Percentiles rank a stretch among this genome's conserved stretches.
phyloP scores from a whole-genome alignment of 768 basidiomycete genomes.

The Asterophora parasitica region DNA sequence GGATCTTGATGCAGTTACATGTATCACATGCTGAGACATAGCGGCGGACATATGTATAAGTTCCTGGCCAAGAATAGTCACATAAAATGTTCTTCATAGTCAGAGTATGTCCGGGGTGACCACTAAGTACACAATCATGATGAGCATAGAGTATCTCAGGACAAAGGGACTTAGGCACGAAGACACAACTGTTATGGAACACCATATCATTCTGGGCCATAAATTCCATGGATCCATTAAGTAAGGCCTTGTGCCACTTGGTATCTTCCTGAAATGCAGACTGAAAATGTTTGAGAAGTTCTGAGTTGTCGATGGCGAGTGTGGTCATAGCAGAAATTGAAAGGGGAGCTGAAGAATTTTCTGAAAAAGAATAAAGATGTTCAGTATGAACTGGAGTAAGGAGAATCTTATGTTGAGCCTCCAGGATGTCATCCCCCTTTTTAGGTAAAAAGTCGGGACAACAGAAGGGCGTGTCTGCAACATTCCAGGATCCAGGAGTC shows the following conservation, averaged over 20 bases:
- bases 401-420: too few species aligned
- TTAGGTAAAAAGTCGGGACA: not conserved
- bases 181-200: slow-evolving; percentile 21
- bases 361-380: too few species aligned
- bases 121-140: slow-evolving; percentile 34
- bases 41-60: slow-evolving; percentile 17
- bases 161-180: slow-evolving; percentile 10
- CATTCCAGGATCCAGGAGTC: not conserved
- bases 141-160: slow-evolving; percentile 10
- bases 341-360: too few species aligned
- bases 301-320: too few species aligned
- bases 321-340: too few species aligned
- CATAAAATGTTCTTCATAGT: slow-evolving; percentile 27
- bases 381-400: too few species aligned
- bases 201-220: slow-evolving; percentile 18
- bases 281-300: too few species aligned
- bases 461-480: not conserved
- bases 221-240: slow-evolving; percentile 6
- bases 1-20: slow-evolving; percentile 17
- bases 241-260: too few species aligned
- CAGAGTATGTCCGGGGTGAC: slow-evolving; percentile 35
- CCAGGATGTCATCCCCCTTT: not conserved
- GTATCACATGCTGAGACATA: slow-evolving; percentile 31
- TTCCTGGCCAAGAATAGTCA: slow-evolving; percentile 38
- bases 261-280: too few species aligned